phyloP scores from a whole-genome alignment of 345 rosid genomes.

The Eucalyptus erythrocorys region DNA sequence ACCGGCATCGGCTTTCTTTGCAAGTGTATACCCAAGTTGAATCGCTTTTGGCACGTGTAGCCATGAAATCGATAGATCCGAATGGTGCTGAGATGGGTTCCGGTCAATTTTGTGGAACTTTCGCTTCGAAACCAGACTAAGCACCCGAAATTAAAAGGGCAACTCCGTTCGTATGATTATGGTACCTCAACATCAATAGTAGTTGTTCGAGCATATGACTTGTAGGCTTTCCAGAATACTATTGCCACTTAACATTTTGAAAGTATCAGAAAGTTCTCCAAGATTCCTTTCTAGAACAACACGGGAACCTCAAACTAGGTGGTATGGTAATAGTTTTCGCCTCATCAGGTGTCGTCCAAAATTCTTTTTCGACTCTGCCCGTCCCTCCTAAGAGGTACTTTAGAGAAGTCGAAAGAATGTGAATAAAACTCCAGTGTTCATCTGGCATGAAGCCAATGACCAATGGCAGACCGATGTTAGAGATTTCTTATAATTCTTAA shows the following conservation, averaged over 20 bases:
- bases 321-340: not conserved
- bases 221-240: not conserved
- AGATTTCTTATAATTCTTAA: too few species aligned
- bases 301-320: not conserved
- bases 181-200: not conserved
- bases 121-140: not conserved
- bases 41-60: not conserved
- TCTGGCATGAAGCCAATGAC: not conserved
- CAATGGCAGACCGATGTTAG: not conserved
- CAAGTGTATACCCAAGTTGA: not conserved
- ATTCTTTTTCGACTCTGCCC: not conserved
- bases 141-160: not conserved
- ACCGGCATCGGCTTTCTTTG: not conserved
- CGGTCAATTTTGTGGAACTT: not conserved
- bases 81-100: not conserved
- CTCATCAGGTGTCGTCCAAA: not conserved
- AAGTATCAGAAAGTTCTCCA: not conserved
- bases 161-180: not conserved
- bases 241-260: not conserved
- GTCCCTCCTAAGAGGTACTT: not conserved
- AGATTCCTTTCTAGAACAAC: not conserved
- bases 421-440: not conserved
- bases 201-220: not conserved
- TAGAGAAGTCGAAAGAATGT: not conserved
- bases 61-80: not conserved